phyloP scores from a whole-genome alignment of 257 asterid species.

The Gentiana straminea region DNA sequence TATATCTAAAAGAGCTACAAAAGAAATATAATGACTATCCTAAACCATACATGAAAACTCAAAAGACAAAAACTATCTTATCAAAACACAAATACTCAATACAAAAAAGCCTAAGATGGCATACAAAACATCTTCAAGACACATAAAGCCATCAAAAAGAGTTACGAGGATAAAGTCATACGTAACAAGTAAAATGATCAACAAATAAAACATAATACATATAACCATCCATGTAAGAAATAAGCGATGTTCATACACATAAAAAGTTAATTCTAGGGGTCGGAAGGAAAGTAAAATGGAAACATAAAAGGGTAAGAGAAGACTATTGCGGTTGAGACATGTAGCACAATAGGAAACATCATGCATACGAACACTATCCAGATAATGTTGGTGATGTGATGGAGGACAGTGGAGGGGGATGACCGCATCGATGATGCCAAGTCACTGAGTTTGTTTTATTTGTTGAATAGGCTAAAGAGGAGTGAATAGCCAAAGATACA shows the following conservation, averaged over 20 bases:
- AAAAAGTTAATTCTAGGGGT: background rate
- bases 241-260: background rate
- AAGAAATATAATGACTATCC: too few relatives aligned
- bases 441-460: background rate
- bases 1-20: too few relatives aligned
- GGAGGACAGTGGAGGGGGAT: background rate
- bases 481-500: background rate
- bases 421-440: background rate
- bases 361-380: background rate
- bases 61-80: too few relatives aligned
- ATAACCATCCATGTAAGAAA: background rate
- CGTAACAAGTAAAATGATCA: conserved; percentile 2
- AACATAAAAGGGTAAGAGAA: background rate
- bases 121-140: too few relatives aligned
- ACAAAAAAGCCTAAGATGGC: too few relatives aligned
- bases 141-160: too few relatives aligned
- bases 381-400: background rate
- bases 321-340: background rate
- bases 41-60: too few relatives aligned
- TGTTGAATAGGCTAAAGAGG: background rate
- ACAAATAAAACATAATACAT: conserved; percentile 8
- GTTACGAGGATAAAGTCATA: background rate
- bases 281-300: background rate
- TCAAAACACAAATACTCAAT: too few relatives aligned
- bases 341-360: background rate